phyloP scores from a whole-genome alignment of 805 yeast species.

The Diddensiella transvaalensis region DNA sequence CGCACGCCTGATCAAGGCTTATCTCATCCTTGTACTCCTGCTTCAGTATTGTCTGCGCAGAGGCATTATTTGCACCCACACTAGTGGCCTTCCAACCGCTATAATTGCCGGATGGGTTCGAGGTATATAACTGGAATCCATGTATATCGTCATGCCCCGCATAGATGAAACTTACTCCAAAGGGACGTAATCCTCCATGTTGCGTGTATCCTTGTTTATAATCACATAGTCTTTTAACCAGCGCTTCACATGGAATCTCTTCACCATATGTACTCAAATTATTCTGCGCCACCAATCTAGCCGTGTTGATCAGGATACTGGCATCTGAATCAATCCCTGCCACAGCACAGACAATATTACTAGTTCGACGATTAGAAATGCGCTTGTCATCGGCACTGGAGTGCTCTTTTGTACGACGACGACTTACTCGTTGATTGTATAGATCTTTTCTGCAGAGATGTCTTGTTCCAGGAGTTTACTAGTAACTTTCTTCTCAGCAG shows the following conservation, averaged over 20 bases:
- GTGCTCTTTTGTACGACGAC: too few relatives aligned
- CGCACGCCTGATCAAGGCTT: slow-evolving; percentile 64
- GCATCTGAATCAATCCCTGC: slow-evolving; percentile 99
- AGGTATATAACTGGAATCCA: slow-evolving; percentile 88
- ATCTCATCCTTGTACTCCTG: slow-evolving; percentile 90
- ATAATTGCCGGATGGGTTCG: slow-evolving; percentile 96
- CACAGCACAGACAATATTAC: slow-evolving; percentile 74
- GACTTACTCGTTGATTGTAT: slow-evolving; percentile 69
- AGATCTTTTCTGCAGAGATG: slow-evolving; percentile 88
- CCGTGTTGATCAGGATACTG: slow-evolving; percentile 78
- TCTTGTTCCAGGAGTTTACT: slow-evolving; percentile 91
- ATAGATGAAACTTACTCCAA: slow-evolving; percentile 92
- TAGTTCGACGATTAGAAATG: not conserved
- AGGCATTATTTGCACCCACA: slow-evolving; percentile 93
- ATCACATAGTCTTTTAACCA: slow-evolving; percentile 87
- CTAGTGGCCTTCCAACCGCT: slow-evolving; percentile 98
- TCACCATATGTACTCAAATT: slow-evolving; percentile 85
- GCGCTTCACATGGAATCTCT: slow-evolving; percentile 87
- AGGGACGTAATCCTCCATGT: slow-evolving; percentile 97
- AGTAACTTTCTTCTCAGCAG: slow-evolving; percentile 95
- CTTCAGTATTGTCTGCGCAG: slow-evolving; percentile 92
- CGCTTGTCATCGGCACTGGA: too few relatives aligned
- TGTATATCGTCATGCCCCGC: slow-evolving; percentile 93
- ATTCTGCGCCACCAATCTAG: slow-evolving; percentile 80
- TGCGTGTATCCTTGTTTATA: slow-evolving; percentile 97